A percentile compares a stretch with the other conserved stretches of the same genome.
Evolutionary conservation across 73 alveolate species (phyloP).

Genomic region (Effrenium voratum): DNA sequence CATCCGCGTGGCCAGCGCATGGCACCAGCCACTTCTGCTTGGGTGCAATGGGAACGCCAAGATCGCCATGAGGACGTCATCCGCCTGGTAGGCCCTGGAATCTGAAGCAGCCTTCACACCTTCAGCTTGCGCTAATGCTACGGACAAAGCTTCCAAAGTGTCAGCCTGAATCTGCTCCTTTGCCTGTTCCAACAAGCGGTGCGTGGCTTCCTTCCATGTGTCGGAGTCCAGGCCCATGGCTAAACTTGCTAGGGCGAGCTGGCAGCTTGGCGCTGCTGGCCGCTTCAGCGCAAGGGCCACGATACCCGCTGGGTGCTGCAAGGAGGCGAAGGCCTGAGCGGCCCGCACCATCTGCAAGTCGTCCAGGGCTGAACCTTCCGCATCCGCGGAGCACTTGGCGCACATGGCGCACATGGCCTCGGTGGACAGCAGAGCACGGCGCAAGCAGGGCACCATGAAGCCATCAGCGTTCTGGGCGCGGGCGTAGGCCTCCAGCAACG

Average conservation of each 20-base stretch:
- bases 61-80: constrained; percentile 42
- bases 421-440: constrained; percentile 7
- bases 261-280: not conserved
- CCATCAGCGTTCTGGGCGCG: constrained; percentile 30
- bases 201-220: too few species aligned
- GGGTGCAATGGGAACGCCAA: constrained; percentile 22
- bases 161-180: too few species aligned
- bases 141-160: too few species aligned
- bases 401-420: not conserved
- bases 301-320: not conserved
- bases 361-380: not conserved
- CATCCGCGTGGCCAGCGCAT: not conserved
- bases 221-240: too few species aligned
- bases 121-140: too few species aligned
- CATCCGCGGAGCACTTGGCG: not conserved
- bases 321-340: constrained; percentile 20
- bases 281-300: not conserved
- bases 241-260: constrained; percentile 38
- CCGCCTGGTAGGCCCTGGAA: not conserved
- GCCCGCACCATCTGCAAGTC: constrained; percentile 49
- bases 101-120: too few species aligned
- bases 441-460: constrained; percentile 58
- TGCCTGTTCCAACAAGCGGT: too few species aligned
- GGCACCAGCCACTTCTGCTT: not conserved
- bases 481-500: constrained; percentile 58